These are phyloP conservation scores for Pelargonium myrrhifolium DNA, from an alignment of 441 rosid species.

Conservation along the genomic window DNA sequence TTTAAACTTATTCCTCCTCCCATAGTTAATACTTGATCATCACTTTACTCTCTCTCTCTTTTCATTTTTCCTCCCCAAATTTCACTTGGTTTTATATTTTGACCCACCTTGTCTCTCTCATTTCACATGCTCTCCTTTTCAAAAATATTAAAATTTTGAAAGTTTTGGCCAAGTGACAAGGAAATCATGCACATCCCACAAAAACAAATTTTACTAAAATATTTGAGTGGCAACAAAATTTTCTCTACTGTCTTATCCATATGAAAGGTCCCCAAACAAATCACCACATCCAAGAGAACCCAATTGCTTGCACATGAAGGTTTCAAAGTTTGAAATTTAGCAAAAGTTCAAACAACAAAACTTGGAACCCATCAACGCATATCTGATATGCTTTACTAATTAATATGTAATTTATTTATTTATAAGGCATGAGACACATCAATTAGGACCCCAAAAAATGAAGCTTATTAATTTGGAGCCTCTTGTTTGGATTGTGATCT, in stretches of 20 bases:
- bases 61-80: too few species aligned
- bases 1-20: too few species aligned
- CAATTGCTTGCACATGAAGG: not conserved
- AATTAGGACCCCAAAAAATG: not conserved
- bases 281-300: not conserved
- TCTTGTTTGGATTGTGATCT: not conserved
- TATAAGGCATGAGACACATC: conserved; percentile 1
- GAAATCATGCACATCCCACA: not conserved
- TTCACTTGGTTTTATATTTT: too few species aligned
- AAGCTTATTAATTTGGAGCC: not conserved
- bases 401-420: not conserved
- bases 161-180: not conserved
- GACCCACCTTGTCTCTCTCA: too few species aligned
- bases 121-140: too few species aligned
- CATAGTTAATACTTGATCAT: too few species aligned
- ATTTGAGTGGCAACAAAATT: not conserved
- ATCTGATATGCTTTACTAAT: not conserved
- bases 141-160: too few species aligned
- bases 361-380: not conserved
- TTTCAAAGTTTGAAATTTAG: not conserved
- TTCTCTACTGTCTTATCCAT: not conserved
- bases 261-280: not conserved
- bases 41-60: too few species aligned
- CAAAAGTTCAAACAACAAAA: conserved; percentile 1
- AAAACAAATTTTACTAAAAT: not conserved